phyloP scores from a whole-genome alignment of 495 filamentous ascomycete species.

The Lasiosphaeria miniovina region DNA sequence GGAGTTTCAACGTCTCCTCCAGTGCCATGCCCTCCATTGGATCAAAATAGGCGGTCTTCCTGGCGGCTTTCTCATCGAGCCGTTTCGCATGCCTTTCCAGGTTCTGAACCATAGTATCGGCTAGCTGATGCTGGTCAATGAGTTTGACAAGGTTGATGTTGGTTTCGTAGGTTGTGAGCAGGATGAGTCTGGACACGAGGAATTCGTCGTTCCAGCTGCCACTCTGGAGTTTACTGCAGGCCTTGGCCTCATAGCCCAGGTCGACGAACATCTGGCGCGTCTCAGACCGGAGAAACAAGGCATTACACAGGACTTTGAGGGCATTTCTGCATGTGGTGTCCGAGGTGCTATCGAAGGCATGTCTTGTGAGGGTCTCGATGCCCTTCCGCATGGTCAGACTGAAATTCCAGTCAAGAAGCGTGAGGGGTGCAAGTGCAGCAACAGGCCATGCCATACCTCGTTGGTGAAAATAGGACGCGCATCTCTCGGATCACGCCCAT shows the following conservation, averaged over 20 bases:
- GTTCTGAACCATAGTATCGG: slow-evolving; percentile 65
- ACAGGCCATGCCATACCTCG: slow-evolving; percentile 48
- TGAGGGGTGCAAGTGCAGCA: not conserved
- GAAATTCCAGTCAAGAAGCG: not conserved
- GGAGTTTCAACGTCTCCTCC: slow-evolving; percentile 77
- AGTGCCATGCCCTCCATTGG: slow-evolving; percentile 78
- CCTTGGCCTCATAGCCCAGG: slow-evolving; percentile 66
- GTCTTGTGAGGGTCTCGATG: slow-evolving; percentile 64
- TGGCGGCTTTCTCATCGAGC: slow-evolving; percentile 17
- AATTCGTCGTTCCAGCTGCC: slow-evolving; percentile 87
- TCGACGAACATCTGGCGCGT: slow-evolving; percentile 81
- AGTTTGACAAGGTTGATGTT: slow-evolving; percentile 64
- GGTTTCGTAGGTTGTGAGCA: slow-evolving; percentile 82
- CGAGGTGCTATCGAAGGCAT: slow-evolving; percentile 65
- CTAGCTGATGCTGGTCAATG: slow-evolving; percentile 67
- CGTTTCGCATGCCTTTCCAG: slow-evolving; percentile 60
- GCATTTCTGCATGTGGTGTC: slow-evolving; percentile 68
- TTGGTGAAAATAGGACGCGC: slow-evolving; percentile 79
- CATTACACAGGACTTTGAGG: slow-evolving; percentile 82
- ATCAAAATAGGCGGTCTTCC: slow-evolving; percentile 33
- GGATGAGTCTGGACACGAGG: slow-evolving; percentile 74
- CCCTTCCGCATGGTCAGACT: slow-evolving; percentile 51
- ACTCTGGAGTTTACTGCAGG: slow-evolving; percentile 69
- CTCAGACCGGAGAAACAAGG: slow-evolving; percentile 66
- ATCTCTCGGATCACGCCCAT: slow-evolving; percentile 66